phyloP scores from a whole-genome alignment of 2,329 filamentous ascomycete genomes.

The Chrysosphaeria jannelii region DNA sequence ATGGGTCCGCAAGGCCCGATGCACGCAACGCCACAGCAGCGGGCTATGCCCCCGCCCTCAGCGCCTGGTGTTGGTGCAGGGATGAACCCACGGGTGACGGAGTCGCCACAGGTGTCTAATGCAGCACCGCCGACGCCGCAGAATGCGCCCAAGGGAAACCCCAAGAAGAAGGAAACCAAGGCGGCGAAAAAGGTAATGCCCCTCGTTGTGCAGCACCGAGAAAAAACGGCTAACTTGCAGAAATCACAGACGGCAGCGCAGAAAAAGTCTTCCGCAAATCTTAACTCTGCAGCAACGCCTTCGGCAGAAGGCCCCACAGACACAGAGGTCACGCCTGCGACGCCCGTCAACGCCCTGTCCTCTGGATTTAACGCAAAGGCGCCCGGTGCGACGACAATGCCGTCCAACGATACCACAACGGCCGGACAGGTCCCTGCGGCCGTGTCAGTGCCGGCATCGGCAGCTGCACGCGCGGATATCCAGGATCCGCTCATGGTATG shows the following conservation, averaged over 20 bases:
- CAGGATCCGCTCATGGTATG: slow-evolving; percentile 17
- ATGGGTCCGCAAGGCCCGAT: slow-evolving; percentile 17
- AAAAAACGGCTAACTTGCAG: not conserved
- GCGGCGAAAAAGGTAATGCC: slow-evolving; percentile 31
- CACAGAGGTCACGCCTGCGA: slow-evolving; percentile 27
- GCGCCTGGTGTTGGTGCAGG: slow-evolving; percentile 15
- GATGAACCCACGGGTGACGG: slow-evolving; percentile 22
- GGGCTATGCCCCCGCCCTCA: slow-evolving; percentile 36
- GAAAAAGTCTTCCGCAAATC: slow-evolving; percentile 31
- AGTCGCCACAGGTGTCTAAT: slow-evolving; percentile 30
- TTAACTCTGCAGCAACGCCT: slow-evolving; percentile 21
- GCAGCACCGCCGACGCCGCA: slow-evolving; percentile 49
- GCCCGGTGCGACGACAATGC: no score
- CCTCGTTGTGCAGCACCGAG: not conserved
- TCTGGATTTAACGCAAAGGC: slow-evolving; percentile 15
- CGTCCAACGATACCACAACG: no score
- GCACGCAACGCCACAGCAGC: slow-evolving; percentile 43
- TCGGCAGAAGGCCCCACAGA: slow-evolving; percentile 23
- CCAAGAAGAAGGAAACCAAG: slow-evolving; percentile 49
- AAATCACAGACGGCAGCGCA: slow-evolving; percentile 17
- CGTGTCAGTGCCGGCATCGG: no score
- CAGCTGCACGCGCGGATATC: slow-evolving; percentile 17
- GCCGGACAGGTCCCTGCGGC: no score
- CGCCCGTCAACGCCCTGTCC: slow-evolving; percentile 29
- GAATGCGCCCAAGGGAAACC: slow-evolving; percentile 39